Evolutionary conservation across 2,329 filamentous ascomycete species (phyloP).

Genomic region (Didymella arachidicola): DNA sequence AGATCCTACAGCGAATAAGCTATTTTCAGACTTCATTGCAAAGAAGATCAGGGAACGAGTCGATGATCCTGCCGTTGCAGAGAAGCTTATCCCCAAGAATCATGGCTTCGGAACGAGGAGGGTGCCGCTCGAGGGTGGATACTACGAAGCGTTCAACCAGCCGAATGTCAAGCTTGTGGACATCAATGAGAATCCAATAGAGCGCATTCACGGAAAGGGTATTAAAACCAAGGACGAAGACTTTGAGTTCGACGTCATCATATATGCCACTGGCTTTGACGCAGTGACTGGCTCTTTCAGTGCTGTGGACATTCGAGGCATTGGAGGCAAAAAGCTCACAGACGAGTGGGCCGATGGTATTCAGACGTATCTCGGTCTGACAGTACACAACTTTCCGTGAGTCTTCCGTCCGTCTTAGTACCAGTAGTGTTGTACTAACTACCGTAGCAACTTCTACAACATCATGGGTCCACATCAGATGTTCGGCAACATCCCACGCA

Average conservation of each 20-base stretch:
- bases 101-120: slow-evolving; percentile 38
- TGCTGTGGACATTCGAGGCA: slow-evolving; percentile 23
- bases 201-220: slow-evolving; percentile 57
- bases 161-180: slow-evolving; percentile 60
- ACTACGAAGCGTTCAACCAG: slow-evolving; percentile 51
- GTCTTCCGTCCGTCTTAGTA: slow-evolving; percentile 31
- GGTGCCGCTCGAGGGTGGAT: slow-evolving; percentile 39
- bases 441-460: slow-evolving; percentile 8
- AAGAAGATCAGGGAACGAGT: slow-evolving; percentile 48
- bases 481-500: slow-evolving; percentile 44
- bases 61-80: slow-evolving; percentile 54
- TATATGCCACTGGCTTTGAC: slow-evolving; percentile 57
- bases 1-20: slow-evolving; percentile 34
- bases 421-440: background rate
- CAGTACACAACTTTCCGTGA: slow-evolving; percentile 41
- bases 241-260: slow-evolving; percentile 62
- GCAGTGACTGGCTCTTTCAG: slow-evolving; percentile 48
- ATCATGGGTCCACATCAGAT: slow-evolving; percentile 14
- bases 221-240: slow-evolving; percentile 58
- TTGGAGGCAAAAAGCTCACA: slow-evolving; percentile 21
- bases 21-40: slow-evolving; percentile 38
- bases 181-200: slow-evolving; percentile 50
- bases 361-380: slow-evolving; percentile 41
- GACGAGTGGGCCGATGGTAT: slow-evolving; percentile 32
- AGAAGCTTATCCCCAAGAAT: slow-evolving; percentile 53